These are phyloP conservation scores for Eimeria praecox DNA, from an alignment of 169 alveolate genomes.

Conservation along the genomic window DNA sequence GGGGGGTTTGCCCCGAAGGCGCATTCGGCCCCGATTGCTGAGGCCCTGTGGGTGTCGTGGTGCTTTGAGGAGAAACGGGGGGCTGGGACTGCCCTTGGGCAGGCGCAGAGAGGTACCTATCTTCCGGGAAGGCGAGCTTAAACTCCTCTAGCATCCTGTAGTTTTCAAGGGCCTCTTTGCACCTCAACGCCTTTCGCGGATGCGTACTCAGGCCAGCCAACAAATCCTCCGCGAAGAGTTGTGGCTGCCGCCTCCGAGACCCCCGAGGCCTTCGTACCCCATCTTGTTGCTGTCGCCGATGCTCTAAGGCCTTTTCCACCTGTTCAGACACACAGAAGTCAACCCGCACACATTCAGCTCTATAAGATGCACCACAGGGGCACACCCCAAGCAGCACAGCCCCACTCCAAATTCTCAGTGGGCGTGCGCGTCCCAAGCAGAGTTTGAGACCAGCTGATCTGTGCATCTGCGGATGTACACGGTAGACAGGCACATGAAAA, in stretches of 20 bases:
- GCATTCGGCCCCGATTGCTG: neutral
- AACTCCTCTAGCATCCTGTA: constrained; percentile 59
- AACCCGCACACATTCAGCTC: neutral
- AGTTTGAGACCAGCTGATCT: neutral
- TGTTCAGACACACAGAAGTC: neutral
- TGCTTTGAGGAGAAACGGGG: neutral
- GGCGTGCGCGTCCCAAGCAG: neutral
- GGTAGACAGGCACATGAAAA: neutral
- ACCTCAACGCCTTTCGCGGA: constrained; percentile 61
- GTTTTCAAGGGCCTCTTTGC: constrained; percentile 62
- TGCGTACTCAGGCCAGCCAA: constrained; percentile 36
- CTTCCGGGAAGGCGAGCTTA: constrained; percentile 66
- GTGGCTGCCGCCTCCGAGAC: neutral
- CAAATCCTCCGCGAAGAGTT: constrained; percentile 29
- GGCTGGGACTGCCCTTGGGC: constrained; percentile 38
- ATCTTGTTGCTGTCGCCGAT: constrained; percentile 56
- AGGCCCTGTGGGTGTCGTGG: constrained; percentile 24
- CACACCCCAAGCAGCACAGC: neutral
- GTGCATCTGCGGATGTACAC: neutral
- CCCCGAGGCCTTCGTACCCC: neutral
- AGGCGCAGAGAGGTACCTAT: constrained; percentile 49
- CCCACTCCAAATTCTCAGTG: neutral
- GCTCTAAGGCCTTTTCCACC: constrained; percentile 56
- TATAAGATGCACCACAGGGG: neutral
- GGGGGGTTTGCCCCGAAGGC: neutral